Base-by-base conservation (phyloP, 441 rosid genomes). In the Breynia disticha region DNA sequence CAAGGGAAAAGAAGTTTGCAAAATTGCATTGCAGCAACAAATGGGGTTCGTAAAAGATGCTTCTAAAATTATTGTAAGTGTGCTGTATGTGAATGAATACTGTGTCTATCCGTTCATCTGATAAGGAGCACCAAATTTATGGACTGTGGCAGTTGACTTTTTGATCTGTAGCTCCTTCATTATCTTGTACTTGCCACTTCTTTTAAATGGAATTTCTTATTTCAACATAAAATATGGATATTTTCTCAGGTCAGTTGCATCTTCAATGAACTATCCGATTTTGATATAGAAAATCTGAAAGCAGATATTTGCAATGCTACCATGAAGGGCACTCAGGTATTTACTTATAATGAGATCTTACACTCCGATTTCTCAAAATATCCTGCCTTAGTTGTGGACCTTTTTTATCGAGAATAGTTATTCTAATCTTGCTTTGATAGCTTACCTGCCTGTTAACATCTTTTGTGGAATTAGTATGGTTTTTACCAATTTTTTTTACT, bases 221-320 rank as follows among this genome's bases (percentile, higher is more conserved):
- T 11, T 37, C 6, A 15, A 17, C 14, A 46, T 46, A 10, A 16
- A 3, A 46, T 14, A 19, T 14, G 11, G 19, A 46, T 46, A 19
- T 14, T 56, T 52, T 67, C 28, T 61, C 69, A 85, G 94, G 85
- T 82, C 32, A 87, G 90, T 21, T 75, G 85, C 74, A 61, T 82
- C 57, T 69, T 72, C 66, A 59, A 72, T 38, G 82, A 77, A 64
- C 61, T 67, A 54, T 72, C 73, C 20, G 85, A 76, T 69, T 67
- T 56, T 61, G 72, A 81, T 61, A 63, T 61, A 38, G 73, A 80
- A 67, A 73, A 66, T 19, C 59, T 82, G 72, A 79, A 71, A 70
- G 66, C 68, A 55, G 65, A 55, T 59, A 64, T 80, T 37, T 53
- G 48, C 66, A 68, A 60, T 57, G 55, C 71, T 62, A 55, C 54